Base-by-base conservation (phyloP, 1,284 basidiomycete genomes). In the Chalciporus sp. region DNA sequence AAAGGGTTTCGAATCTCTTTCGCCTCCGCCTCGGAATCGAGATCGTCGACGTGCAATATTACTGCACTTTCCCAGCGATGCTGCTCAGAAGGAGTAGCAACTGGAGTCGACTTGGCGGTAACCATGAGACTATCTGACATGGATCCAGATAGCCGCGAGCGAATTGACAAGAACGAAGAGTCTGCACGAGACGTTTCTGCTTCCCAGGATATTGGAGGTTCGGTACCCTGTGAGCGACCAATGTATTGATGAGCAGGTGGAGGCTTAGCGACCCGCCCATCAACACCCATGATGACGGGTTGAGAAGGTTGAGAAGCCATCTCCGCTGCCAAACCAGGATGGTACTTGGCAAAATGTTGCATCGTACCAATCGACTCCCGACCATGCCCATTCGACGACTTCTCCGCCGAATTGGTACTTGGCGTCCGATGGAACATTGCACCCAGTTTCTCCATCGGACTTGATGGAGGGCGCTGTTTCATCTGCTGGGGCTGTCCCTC, bases 61-160 rank as follows among this genome's bases (percentile, higher is more conserved):
- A 88, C 85, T 0, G 87, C 87, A 6, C 84, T 85, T 67, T 89
- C 82, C 87, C 87, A 89, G 39, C 65, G 76, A 70, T 89, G 86
- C 6, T 74, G 63, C 14, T 73, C 70, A 2, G 79, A 78, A 2
- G 69, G 61, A 14, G 73, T 81, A 10, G 82, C 77, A 10, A 73
- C 72, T 42, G 86, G 86, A 4, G 86, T 88, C 56, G 78, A 78
- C 64, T 83, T 83, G 26, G 81, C 84, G 62, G 77, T 74, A 1
- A 82, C 81, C 19, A 80, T 67, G 19, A 79, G 67, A n/a, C 75
- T 71, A 7, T 82, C 78, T 2, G 83, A 81, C 63, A 80, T 74
- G 28, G 76, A 66, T 39, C 69, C 70, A 12, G 71, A 66, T 27
- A 72, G 51, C 23, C 64, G 61, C n/a, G 70, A 70, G 33, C 74